Evolutionary conservation across 805 yeast genomes (phyloP).

Genomic region (Clavispora vitiphila): DNA sequence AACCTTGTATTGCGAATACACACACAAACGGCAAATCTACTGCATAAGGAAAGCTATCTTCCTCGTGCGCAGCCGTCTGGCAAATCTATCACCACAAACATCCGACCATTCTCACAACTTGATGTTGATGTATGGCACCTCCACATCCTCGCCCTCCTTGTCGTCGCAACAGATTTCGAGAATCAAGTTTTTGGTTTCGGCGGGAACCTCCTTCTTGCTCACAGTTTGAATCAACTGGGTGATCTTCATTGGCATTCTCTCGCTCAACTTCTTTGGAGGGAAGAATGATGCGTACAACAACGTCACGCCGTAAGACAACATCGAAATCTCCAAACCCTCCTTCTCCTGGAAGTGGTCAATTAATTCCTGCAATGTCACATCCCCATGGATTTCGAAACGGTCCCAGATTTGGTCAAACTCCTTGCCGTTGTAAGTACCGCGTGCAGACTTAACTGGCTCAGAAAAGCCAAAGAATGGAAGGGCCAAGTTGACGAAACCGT

Average conservation of each 20-base stretch:
- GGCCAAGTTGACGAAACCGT: slow-evolving; percentile 89
- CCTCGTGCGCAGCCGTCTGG: neutral
- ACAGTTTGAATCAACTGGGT: slow-evolving; percentile 79
- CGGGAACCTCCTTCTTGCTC: slow-evolving; percentile 74
- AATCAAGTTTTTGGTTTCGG: slow-evolving; percentile 70
- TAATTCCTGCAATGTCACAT: slow-evolving; percentile 69
- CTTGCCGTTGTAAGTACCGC: slow-evolving; percentile 74
- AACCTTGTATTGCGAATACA: neutral
- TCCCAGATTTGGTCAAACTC: slow-evolving; percentile 92
- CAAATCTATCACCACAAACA: neutral
- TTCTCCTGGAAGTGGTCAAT: slow-evolving; percentile 70
- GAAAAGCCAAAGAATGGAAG: slow-evolving; percentile 95
- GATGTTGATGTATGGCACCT: slow-evolving; percentile 81
- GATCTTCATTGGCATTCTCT: slow-evolving; percentile 61
- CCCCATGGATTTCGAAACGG: slow-evolving; percentile 76
- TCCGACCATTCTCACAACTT: slow-evolving; percentile 18
- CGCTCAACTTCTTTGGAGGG: slow-evolving; percentile 86
- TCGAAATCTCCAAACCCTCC: slow-evolving; percentile 82
- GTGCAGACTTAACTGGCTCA: slow-evolving; percentile 86
- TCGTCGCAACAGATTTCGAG: slow-evolving; percentile 93
- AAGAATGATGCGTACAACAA: slow-evolving; percentile 88
- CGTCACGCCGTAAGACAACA: slow-evolving; percentile 89
- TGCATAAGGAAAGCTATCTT: neutral
- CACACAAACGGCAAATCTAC: neutral
- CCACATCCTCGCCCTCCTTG: slow-evolving; percentile 89